Conservation (phyloP, 31 red algal genomes). For the Endocladia muricata region DNA sequence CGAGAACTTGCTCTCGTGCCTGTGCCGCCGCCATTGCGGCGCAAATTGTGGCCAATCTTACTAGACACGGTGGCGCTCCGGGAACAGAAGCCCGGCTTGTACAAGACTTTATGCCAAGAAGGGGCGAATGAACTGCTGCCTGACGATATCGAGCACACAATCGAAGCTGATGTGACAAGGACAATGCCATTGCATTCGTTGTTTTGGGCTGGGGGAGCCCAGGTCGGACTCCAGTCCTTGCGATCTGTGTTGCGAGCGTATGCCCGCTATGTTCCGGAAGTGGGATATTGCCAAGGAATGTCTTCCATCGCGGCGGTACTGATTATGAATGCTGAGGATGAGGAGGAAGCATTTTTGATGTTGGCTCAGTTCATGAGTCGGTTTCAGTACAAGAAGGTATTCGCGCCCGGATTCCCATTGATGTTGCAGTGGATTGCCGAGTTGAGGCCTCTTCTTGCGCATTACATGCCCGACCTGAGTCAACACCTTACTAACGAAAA, state of each 20-base stretch:
- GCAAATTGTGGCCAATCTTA: slow-evolving; percentile 65
- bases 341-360: slow-evolving; percentile 81
- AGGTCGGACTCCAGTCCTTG: slow-evolving; percentile 70
- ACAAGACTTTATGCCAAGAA: slow-evolving; percentile 28
- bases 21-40: slow-evolving; percentile 48
- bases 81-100: slow-evolving; percentile 29
- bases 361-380: slow-evolving; percentile 83
- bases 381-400: slow-evolving; percentile 77
- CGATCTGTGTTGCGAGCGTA: slow-evolving; percentile 81
- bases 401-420: slow-evolving; percentile 73
- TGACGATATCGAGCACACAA: slow-evolving; percentile 73
- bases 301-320: slow-evolving; percentile 79
- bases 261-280: slow-evolving; percentile 71
- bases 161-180: slow-evolving; percentile 78
- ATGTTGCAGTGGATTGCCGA: slow-evolving; percentile 74
- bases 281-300: slow-evolving; percentile 96
- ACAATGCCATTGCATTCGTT: slow-evolving; percentile 75
- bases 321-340: slow-evolving; percentile 69
- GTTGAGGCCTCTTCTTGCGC: slow-evolving; percentile 59
- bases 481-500: slow-evolving; percentile 48
- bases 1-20: slow-evolving; percentile 54
- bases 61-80: slow-evolving; percentile 38
- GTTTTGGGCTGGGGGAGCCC: slow-evolving; percentile 85
- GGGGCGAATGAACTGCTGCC: slow-evolving; percentile 36
- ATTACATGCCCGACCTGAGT: slow-evolving; percentile 68